Evolutionary conservation across 352 stramenopile genomes (phyloP), one percentile per base, ranked within the genome.

Genomic region (Phytophthora citrophthora): DNA sequence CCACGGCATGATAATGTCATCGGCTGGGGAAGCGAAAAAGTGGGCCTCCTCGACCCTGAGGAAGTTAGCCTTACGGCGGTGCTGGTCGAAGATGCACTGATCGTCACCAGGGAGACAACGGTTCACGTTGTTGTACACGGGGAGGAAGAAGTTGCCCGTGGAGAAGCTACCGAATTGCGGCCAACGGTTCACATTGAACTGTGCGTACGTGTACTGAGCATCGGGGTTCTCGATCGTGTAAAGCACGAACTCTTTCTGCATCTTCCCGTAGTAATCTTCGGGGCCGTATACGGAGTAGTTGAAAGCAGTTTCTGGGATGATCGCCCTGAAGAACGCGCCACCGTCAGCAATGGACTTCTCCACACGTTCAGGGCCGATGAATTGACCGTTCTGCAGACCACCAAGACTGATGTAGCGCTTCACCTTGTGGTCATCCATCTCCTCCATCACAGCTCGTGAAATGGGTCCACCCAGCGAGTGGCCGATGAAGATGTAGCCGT

Each of bases 1-100:
- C 44, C 44, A 51, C 12, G 44, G 44, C 44, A 51, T 51, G 24
- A 8, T 61, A 71, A 74, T 36, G 61, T 54, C 71, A 41, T 84
- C 76, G 13, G 45, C 13, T 11, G 70, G 57, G 11, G 76, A 86
- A 2, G 64, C 71, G 32, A 86, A 81, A 59, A 81, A 81, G 36
- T 83, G 68, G 13, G 71, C 73, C 1, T 48, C 41, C 11, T 61
- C 36, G 39, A 81, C 43, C 46, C 52, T 68, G 15, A 66, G 38
- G 36, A 77, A 77, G 51, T 77, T 74, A 36, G 31, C 12, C 29
- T 62, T 66, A 32, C 59, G 64, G 5, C 59, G 34, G n/a, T 62
- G 26, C 23, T 71, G 32, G 11, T 72, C 60, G 9, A 26, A 18
- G 11, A 51, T 18, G 36, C 52, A 56, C 16, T 55, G 10, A 3